Base-by-base conservation (phyloP, 441 rosid genomes). In the Gossypium gossypioides region DNA sequence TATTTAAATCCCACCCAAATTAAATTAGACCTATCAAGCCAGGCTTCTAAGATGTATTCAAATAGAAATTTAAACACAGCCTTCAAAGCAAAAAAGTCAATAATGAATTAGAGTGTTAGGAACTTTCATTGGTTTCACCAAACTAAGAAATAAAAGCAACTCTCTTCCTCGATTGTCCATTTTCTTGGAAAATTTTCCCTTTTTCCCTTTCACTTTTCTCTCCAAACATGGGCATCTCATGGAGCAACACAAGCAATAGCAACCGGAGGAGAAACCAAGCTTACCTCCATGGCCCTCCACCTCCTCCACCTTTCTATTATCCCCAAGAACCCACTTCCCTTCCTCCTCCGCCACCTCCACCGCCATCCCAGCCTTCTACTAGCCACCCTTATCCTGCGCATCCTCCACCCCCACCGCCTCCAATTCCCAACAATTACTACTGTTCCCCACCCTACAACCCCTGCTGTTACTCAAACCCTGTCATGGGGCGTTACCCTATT, bases 141-240 rank as follows among this genome's bases (percentile, higher is more conserved):
- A 29, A 61, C 62, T 6, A 21, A 12, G 7, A 10, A 10, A 44
- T 18, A 52, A 52, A 55, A 1, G 32, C 15, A 29, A 27, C 21
- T 62, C 13, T 24, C 22, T 37, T 69, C 58, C 4, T 58, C 60
- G 21, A 0, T 1, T 19, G 21, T 21, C 69, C 19, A 65, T 55
- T 69, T 24, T n/a, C 48, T 69, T 37, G 13, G 32, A 6, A 51
- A 51, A 51, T 16, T 51, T 51, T 16, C 22, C 19, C 8, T 32
- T 18, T 32, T 50, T 64, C 37, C 27, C 25, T 55, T 71, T 67
- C n/a, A 63, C 58, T 74, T 19, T 6, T n/a, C 44, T 42, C 34
- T 6, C 74, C 46, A 32, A 54, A 69, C 44, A 91, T 87, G 98
- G 96, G 98, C 16, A 80, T 86, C 80, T 89, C 95, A 48, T 86